phyloP scores from a whole-genome alignment of 2,329 filamentous ascomycete genomes.

The Xylaria sp. region DNA sequence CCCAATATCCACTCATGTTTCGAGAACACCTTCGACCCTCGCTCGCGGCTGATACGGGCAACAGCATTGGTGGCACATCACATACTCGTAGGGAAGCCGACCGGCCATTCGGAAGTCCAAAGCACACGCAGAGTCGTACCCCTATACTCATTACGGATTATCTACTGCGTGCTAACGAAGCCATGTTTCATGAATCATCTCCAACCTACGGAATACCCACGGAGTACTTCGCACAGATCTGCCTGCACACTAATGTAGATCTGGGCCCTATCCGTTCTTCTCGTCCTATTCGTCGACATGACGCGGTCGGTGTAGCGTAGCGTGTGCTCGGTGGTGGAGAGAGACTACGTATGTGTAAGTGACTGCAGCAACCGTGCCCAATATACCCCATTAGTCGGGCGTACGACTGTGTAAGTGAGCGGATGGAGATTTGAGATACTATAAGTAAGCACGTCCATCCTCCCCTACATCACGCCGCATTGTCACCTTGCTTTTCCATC shows the following conservation, averaged over 20 bases:
- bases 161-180: not conserved
- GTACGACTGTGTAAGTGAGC: not conserved
- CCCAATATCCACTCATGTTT: constrained; percentile 3
- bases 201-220: not conserved
- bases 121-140: not conserved
- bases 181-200: constrained; percentile 16
- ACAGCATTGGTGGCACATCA: not conserved
- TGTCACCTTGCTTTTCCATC: constrained; percentile 19
- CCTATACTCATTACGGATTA: not conserved
- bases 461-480: not conserved
- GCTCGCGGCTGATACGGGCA: constrained; percentile 3
- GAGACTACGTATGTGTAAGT: not conserved
- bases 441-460: not conserved
- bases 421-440: not conserved
- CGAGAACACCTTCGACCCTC: not conserved
- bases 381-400: not conserved
- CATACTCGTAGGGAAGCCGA: not conserved
- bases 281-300: constrained; percentile 21
- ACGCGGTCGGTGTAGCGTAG: constrained; percentile 5
- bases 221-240: not conserved
- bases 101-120: not conserved
- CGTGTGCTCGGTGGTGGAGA: not conserved
- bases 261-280: constrained; percentile 16
- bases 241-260: not conserved
- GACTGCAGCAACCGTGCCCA: not conserved